Conservation (phyloP, 345 rosid species). For the Melaleuca alternifolia region DNA sequence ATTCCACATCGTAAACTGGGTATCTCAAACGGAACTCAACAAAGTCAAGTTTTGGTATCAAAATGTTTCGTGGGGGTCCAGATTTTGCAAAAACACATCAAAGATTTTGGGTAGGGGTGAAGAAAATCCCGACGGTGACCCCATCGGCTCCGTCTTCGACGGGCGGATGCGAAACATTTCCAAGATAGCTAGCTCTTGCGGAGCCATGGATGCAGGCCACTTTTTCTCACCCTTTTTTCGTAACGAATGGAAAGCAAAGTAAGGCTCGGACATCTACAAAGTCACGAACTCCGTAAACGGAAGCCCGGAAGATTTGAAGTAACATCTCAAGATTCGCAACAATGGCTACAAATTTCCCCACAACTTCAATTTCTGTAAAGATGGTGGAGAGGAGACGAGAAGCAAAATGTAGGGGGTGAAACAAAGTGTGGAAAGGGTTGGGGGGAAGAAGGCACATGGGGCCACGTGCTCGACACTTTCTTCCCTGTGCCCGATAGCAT, state of each 20-base stretch:
- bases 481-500: neutral
- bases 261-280: no score
- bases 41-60: neutral
- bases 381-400: neutral
- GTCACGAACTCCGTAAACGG: no score
- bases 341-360: neutral
- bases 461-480: neutral
- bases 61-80: neutral
- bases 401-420: neutral
- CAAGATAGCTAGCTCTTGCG: no score
- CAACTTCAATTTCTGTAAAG: neutral
- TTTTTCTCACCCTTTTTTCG: neutral
- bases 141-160: neutral
- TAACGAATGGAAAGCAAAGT: no score
- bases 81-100: neutral
- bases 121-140: neutral
- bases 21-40: neutral
- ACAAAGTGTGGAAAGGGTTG: neutral
- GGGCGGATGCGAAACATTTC: no score
- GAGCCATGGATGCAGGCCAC: neutral
- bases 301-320: no score
- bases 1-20: neutral
- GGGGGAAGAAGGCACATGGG: neutral
- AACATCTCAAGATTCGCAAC: neutral
- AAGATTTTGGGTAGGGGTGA: neutral